Base-by-base conservation (phyloP, 164 flowering plant species). In the Echeveria elegans region DNA sequence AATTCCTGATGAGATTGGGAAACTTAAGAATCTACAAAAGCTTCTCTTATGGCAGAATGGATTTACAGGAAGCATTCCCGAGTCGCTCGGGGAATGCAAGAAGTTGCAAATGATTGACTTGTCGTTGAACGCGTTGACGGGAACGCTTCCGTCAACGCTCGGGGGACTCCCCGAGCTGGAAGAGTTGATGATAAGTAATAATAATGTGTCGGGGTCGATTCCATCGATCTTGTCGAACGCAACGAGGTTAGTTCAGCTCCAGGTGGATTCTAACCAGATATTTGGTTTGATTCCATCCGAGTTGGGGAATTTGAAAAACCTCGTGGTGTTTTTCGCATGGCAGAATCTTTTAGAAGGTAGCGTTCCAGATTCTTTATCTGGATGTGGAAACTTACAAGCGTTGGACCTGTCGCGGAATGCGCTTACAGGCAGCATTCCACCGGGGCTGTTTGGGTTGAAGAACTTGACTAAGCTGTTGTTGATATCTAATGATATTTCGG, bases 391-490 rank as follows among this genome's bases (percentile, higher is more conserved):
- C 61, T 79, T 83, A 11, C 75, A 80, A 45, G 79, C 78, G 30
- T 62, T 83, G 2, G 87, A 83, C 41, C 71, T 83, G 67, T 83
- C 87, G 0, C 79, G 77, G 38, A 83, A 83, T 68, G 63, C 73
- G 0, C 73, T 83, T 18, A 80, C 82, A 58, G 90, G 89, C n/a
- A 75, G 65, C 52, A 69, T 85, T 19, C 91, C 88, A 2, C 76
- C 85, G 0, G 75, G 78, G 4, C 56, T 87, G 15, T 87, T 87
- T 67, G 73, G 71, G 45, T 77, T 87, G 6, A 72, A 65, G 18
- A 87, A 86, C 59, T 71, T 87, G 60, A 84, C 87, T 3, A 87
- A 87, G 76, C 75, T 87, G 63, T 78, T 87, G 32, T 70, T 87
- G 76, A 74, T 87, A 37, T 82, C 78, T 1, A 87, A 87, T 66